Percentiles rank a stretch among this genome's conserved stretches.
phyloP scores from a whole-genome alignment of 257 asterid genomes.

The Nicotiana sylvestris region DNA sequence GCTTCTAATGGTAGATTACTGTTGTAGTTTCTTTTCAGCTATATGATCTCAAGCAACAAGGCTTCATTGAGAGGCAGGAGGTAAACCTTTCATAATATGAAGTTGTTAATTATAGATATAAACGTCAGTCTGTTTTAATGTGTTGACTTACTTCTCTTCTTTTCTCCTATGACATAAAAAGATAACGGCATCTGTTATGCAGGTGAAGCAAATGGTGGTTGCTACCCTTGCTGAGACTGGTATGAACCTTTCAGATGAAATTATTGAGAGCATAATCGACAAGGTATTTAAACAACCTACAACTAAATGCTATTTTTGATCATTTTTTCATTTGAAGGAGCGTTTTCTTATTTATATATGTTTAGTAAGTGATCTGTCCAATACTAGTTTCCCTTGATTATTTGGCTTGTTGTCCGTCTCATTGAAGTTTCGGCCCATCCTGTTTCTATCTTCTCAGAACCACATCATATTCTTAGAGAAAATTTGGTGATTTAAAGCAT shows the following conservation, averaged over 20 bases:
- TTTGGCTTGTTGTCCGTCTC: too few species aligned
- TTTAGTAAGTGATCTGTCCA: background rate
- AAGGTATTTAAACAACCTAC: constrained; percentile 44
- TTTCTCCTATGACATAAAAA: background rate
- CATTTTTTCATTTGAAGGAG: background rate
- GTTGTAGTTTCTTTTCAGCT: constrained; percentile 88
- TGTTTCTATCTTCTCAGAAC: background rate
- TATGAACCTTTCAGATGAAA: constrained; percentile 42
- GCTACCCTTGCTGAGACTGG: constrained; percentile 33
- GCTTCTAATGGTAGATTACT: background rate
- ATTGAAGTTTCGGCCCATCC: too few species aligned
- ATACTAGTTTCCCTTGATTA: background rate
- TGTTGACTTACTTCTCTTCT: background rate
- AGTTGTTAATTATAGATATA: background rate
- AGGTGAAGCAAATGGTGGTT: constrained; percentile 36
- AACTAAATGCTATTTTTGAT: background rate
- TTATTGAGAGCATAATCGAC: constrained; percentile 93
- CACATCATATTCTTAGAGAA: background rate
- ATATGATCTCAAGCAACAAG: constrained; percentile 99
- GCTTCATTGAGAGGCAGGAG: constrained; percentile 99
- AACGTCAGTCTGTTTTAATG: background rate
- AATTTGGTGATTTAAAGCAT: background rate
- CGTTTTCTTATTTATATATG: background rate
- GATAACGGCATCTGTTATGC: background rate
- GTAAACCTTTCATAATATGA: constrained; percentile 25